Evolutionary conservation across 352 stramenopile species (phyloP).

Genomic region (Phytophthora fragariae): DNA sequence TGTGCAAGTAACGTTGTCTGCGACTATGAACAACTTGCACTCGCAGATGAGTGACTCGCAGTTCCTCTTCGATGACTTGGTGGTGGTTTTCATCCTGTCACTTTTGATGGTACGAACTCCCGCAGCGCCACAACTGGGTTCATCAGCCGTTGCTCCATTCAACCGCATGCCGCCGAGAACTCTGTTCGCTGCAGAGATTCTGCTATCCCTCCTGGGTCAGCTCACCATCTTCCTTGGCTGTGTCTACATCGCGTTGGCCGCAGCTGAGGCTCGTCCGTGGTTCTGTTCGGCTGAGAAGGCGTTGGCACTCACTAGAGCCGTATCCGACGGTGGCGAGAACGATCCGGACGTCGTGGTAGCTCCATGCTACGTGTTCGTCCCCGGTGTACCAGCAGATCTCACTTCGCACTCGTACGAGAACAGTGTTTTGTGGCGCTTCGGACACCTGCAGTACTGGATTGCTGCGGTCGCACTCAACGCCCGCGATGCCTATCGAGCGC

Average conservation of each 20-base stretch:
- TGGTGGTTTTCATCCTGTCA: conserved; percentile 75
- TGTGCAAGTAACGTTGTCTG: conserved; percentile 80
- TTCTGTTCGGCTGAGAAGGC: conserved; percentile 66
- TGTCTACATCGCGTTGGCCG: conserved; percentile 63
- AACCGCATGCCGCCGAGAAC: conserved; percentile 61
- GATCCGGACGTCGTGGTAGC: conserved; percentile 49
- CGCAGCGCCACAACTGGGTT: conserved; percentile 44
- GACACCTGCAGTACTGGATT: conserved; percentile 82
- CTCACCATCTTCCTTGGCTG: conserved; percentile 62
- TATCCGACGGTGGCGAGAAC: conserved; percentile 28
- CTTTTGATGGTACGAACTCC: conserved; percentile 78
- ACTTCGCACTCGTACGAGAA: conserved; percentile 83
- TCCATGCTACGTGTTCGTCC: conserved; percentile 75
- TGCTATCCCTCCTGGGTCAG: conserved; percentile 68
- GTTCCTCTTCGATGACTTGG: conserved; percentile 82
- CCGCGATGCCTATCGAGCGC: conserved; percentile 66
- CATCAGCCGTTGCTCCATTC: conserved; percentile 25
- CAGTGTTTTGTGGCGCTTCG: conserved; percentile 81
- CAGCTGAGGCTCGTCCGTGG: conserved; percentile 61
- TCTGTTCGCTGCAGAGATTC: conserved; percentile 67
- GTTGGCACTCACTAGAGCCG: conserved; percentile 49
- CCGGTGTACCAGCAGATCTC: conserved; percentile 55
- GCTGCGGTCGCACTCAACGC: conserved; percentile 74
- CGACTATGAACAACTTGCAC: conserved; percentile 66
- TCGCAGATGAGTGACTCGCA: conserved; percentile 83